Evolutionary conservation across 306 rosid genomes (phyloP).

Genomic region (Fagus crenata): DNA sequence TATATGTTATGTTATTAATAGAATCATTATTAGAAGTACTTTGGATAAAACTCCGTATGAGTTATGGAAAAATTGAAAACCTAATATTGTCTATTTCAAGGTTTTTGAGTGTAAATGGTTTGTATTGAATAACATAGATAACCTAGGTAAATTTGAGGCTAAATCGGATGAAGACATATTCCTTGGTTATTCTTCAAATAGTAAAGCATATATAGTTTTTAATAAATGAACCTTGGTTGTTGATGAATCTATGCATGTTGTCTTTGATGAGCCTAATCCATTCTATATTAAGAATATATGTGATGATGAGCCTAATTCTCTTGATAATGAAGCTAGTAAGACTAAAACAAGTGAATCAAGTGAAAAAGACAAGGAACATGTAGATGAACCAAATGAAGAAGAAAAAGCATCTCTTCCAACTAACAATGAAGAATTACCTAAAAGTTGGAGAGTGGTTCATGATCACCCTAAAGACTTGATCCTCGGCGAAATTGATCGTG

Average conservation of each 20-base stretch:
- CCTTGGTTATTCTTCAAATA: neutral
- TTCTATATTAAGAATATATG: no score
- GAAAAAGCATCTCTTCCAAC: no score
- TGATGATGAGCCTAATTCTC: no score
- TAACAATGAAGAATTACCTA: neutral
- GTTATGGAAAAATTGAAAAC: neutral
- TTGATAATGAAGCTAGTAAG: no score
- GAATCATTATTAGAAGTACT: neutral
- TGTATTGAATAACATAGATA: no score
- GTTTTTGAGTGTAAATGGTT: no score
- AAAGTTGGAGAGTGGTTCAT: neutral
- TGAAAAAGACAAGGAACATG: no score
- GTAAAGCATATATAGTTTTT: neutral
- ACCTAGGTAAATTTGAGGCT: no score
- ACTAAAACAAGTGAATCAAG: no score
- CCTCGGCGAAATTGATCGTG: no score
- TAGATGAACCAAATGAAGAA: no score
- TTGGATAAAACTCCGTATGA: slow-evolving; percentile 8
- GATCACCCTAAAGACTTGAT: neutral
- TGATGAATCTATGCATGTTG: neutral
- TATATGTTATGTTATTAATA: neutral
- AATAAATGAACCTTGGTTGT: neutral
- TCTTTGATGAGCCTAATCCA: no score
- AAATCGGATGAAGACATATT: neutral
- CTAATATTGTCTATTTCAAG: neutral